These are phyloP conservation scores for Arthrocladium fulminans DNA, from an alignment of 2,329 filamentous ascomycete genomes.

Conservation along the genomic window DNA sequence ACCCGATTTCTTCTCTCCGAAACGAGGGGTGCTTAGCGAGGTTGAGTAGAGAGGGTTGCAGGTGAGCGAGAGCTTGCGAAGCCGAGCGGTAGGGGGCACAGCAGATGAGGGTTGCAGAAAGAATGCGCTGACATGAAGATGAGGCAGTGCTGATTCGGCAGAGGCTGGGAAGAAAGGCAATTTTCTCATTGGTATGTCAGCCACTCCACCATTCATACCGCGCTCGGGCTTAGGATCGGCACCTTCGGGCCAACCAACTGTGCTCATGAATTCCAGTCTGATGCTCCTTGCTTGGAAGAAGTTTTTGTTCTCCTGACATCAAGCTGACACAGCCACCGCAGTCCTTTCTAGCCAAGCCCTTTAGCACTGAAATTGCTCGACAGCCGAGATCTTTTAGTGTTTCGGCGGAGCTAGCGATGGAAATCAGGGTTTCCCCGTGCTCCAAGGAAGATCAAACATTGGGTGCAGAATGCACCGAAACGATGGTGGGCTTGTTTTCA, in stretches of 20 bases:
- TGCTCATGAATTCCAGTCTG: background rate
- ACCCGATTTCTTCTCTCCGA: too few species aligned
- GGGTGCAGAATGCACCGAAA: background rate
- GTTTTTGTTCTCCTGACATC: background rate
- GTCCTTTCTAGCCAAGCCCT: background rate
- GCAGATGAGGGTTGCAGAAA: background rate
- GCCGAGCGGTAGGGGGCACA: background rate
- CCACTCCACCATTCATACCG: background rate
- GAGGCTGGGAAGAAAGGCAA: background rate
- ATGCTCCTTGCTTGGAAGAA: background rate
- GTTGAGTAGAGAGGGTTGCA: background rate
- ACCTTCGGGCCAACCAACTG: background rate
- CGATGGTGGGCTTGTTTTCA: background rate
- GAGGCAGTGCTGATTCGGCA: background rate
- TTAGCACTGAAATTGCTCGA: background rate
- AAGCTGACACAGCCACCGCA: slow-evolving; percentile 1
- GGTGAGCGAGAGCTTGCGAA: background rate
- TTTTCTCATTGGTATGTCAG: background rate
- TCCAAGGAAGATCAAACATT: background rate
- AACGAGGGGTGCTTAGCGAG: background rate
- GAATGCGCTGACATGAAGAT: background rate
- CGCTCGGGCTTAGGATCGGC: background rate
- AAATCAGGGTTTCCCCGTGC: background rate
- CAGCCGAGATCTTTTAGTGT: background rate
- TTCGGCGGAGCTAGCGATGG: background rate